Base-by-base conservation (phyloP, 1,284 basidiomycete species). In the Puccinia brachypodii region DNA sequence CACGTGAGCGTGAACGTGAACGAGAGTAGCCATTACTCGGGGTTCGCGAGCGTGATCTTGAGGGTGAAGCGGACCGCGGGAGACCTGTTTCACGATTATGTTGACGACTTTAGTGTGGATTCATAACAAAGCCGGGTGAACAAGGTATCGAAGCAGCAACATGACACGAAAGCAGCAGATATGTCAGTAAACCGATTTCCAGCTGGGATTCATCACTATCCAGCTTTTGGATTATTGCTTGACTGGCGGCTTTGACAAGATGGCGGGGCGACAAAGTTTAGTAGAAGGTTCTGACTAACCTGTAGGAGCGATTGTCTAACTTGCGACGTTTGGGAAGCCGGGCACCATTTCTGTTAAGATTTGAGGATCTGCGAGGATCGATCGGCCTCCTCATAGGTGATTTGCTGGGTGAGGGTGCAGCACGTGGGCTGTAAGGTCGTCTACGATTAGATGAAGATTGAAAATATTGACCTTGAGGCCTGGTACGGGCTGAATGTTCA, bases 351-450 rank as follows among this genome's bases (percentile, higher is more conserved):
- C 33, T 44, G n/a, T 64, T 58, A 38, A 64, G 38, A 44, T 25
- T 31, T 33, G 69, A 50, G 25, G 53, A 74, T 56, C 47, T 58
- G 72, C 50, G 72, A 36, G 72, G 16, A 22, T 58, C 11, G 11
- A 60, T 25, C n/a, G 72, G 72, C 22, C 72, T 56, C 36, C 72
- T 36, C 72, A 74, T 58, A 19, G 72, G 72, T n/a, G 72, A 74
- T 60, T 60, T 74, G 33, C 72, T 31, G 40, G 72, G 72, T 14
- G 72, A 74, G 22, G 72, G 72, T 53, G 53, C 72, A 16, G 72
- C 53, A 53, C 72, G 72, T 28, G 72, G 72, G 36, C 72, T 74
- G 36, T 74, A 74, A 74, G 47, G 50, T 3, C 72, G 72, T 36
- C 72, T 31, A 11, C 36, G 72, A 25, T 58, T 33, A 40, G 72